Evolutionary conservation across 148 eudicot species (phyloP).

Genomic region (Pharnaceum exiguum): DNA sequence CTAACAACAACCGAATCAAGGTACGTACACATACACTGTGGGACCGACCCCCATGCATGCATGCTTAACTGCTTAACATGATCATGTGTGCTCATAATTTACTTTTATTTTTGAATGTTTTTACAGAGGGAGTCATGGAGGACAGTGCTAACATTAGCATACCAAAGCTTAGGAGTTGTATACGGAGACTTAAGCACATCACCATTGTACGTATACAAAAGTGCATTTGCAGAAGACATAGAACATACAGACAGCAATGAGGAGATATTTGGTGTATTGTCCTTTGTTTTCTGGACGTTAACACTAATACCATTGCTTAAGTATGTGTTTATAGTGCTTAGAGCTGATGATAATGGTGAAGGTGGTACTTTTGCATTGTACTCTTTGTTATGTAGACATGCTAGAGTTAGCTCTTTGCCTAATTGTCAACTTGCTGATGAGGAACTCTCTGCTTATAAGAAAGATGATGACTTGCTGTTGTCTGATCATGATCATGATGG

Average conservation of each 20-base stretch:
- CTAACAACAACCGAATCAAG: slow-evolving; percentile 21
- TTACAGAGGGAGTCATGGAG: slow-evolving; percentile 66
- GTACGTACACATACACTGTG: slow-evolving; percentile 12
- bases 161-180: slow-evolving; percentile 78
- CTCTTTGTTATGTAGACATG: slow-evolving; percentile 60
- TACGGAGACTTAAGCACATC: slow-evolving; percentile 84
- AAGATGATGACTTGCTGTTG: slow-evolving; percentile 8
- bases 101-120: not conserved
- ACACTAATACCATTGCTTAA: slow-evolving; percentile 73
- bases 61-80: not conserved
- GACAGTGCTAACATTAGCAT: slow-evolving; percentile 51
- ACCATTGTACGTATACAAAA: slow-evolving; percentile 66
- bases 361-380: slow-evolving; percentile 84
- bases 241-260: slow-evolving; percentile 38
- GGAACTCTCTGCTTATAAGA: slow-evolving; percentile 35
- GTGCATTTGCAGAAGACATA: slow-evolving; percentile 47
- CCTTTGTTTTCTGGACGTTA: slow-evolving; percentile 78
- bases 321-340: slow-evolving; percentile 65
- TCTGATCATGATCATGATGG: no score
- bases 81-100: not conserved
- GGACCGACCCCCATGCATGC: no score
- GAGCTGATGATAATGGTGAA: slow-evolving; percentile 83
- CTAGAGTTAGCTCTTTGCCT: slow-evolving; percentile 61
- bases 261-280: slow-evolving; percentile 58
- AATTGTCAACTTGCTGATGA: slow-evolving; percentile 42